These are phyloP conservation scores for Clitopilus hobsonii DNA, from an alignment of 768 basidiomycete species.

Conservation along the genomic window DNA sequence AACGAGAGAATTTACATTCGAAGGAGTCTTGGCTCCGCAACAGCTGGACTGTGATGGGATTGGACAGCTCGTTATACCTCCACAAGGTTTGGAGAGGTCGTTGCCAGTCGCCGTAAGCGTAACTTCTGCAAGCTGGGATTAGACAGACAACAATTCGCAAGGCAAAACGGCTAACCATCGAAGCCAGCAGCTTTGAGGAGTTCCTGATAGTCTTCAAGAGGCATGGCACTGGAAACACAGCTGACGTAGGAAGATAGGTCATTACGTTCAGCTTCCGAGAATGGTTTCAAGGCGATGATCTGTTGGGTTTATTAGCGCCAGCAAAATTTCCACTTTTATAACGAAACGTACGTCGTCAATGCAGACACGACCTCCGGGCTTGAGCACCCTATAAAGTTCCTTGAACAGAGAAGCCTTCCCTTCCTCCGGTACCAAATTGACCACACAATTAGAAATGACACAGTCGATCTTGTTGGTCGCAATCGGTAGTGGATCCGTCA, in stretches of 20 bases:
- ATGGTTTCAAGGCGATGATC: slow-evolving; percentile 42
- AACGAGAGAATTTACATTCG: slow-evolving; percentile 40
- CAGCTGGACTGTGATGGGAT: neutral
- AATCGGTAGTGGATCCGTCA: slow-evolving; percentile 44
- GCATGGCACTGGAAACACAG: slow-evolving; percentile 45
- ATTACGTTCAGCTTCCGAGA: slow-evolving; percentile 36
- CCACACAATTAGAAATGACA: slow-evolving; percentile 53
- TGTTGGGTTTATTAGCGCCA: slow-evolving; percentile 11
- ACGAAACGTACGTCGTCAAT: slow-evolving; percentile 41
- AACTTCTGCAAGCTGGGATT: slow-evolving; percentile 24
- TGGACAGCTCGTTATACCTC: neutral
- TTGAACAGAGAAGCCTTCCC: slow-evolving; percentile 38
- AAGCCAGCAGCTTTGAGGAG: slow-evolving; percentile 38
- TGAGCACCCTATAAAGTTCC: slow-evolving; percentile 46
- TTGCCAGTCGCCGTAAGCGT: slow-evolving; percentile 33
- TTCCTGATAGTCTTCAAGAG: slow-evolving; percentile 29
- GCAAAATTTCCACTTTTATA: neutral
- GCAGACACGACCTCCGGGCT: slow-evolving; percentile 50
- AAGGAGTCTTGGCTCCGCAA: slow-evolving; percentile 5
- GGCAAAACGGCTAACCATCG: slow-evolving; percentile 19
- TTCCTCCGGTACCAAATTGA: slow-evolving; percentile 41
- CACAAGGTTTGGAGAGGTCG: slow-evolving; percentile 36
- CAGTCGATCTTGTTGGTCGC: slow-evolving; percentile 45
- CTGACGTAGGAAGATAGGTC: slow-evolving; percentile 36
- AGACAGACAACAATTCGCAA: neutral